A percentile compares a stretch with the other conserved stretches of the same genome.
Conservation (phyloP, 805 yeast genomes). For the Tetrapisispora fleetii region DNA sequence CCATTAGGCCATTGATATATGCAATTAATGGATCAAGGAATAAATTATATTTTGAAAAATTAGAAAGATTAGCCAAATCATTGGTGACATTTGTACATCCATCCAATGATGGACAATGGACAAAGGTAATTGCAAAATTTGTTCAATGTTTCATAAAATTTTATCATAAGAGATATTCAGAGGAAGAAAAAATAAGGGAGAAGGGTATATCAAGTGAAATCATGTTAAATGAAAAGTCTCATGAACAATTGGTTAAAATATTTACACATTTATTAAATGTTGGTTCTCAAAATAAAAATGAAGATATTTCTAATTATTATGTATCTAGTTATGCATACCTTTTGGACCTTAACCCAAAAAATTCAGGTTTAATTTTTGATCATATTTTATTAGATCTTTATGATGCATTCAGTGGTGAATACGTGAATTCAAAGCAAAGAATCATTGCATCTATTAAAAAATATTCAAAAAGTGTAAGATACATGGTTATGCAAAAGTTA, state of each 20-base stretch:
- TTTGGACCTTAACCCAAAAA: constrained; percentile 48
- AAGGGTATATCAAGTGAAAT: constrained; percentile 10
- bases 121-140: constrained; percentile 55
- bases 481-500: constrained; percentile 50
- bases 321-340: constrained; percentile 52
- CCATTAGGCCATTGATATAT: constrained; percentile 41
- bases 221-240: constrained; percentile 28
- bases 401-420: constrained; percentile 52
- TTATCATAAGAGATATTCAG: constrained; percentile 47
- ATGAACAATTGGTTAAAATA: constrained; percentile 28
- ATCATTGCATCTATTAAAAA: constrained; percentile 62
- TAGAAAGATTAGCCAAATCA: constrained; percentile 53
- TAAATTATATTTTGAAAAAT: constrained; percentile 38
- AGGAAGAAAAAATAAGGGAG: constrained; percentile 34
- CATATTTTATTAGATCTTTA: constrained; percentile 61
- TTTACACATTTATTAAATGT: constrained; percentile 46
- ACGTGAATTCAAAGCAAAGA: constrained; percentile 70
- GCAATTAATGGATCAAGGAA: constrained; percentile 47
- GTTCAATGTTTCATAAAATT: constrained; percentile 49
- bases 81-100: constrained; percentile 83
- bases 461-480: constrained; percentile 54
- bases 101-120: constrained; percentile 88
- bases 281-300: constrained; percentile 73
- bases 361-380: constrained; percentile 37
- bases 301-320: constrained; percentile 45